These are phyloP conservation scores for Rhododendron molle DNA, from an alignment of 148 eudicot species.

Conservation along the genomic window DNA sequence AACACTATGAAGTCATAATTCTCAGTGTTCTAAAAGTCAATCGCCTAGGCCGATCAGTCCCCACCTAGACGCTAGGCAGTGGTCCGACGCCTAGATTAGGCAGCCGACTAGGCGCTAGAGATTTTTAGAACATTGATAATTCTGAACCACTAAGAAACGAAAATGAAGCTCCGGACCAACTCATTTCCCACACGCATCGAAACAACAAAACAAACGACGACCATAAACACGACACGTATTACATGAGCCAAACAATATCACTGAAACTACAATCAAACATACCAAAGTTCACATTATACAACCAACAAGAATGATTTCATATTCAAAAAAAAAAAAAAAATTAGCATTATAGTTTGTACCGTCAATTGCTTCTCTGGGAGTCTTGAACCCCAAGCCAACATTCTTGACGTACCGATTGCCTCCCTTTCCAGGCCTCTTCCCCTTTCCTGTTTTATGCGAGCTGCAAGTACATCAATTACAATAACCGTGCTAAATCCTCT, in stretches of 20 bases:
- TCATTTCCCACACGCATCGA: background rate
- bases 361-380: slow-evolving; percentile 35
- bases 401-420: slow-evolving; percentile 31
- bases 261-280: too few species aligned
- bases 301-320: background rate
- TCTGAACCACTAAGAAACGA: background rate
- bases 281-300: background rate
- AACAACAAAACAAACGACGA: background rate
- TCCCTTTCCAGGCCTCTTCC: slow-evolving; percentile 37
- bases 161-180: background rate
- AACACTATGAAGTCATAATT: background rate
- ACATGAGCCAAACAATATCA: background rate
- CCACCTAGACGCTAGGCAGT: too few species aligned
- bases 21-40: too few species aligned
- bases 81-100: too few species aligned
- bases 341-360: slow-evolving; percentile 4
- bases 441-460: slow-evolving; percentile 29
- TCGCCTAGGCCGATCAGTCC: too few species aligned
- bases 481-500: background rate
- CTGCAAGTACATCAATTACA: background rate
- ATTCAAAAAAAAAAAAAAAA: too few species aligned
- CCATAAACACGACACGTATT: background rate
- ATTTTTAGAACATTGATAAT: background rate
- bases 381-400: slow-evolving; percentile 32
- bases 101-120: too few species aligned